Conservation (phyloP, 805 yeast genomes). For the Metschnikowia arizonensis region DNA sequence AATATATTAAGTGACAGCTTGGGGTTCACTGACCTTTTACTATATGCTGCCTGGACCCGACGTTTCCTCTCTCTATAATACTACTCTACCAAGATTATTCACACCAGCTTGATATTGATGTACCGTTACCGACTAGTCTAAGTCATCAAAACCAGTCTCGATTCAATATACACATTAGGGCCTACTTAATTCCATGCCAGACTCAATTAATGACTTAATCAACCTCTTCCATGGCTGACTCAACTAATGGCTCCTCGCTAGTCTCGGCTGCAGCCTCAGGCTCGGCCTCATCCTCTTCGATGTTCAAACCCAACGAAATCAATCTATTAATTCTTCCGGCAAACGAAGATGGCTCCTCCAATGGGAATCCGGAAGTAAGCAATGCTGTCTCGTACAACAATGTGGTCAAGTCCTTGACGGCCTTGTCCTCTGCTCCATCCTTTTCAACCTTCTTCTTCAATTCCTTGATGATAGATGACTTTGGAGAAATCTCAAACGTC, state of each 20-base stretch:
- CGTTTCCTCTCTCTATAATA: no score
- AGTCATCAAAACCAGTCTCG: no score
- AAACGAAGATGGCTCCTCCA: conserved; percentile 97
- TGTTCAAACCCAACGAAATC: conserved; percentile 96
- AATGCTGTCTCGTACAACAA: conserved; percentile 96
- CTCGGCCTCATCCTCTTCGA: conserved; percentile 77
- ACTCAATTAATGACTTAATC: no score
- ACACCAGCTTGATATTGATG: no score
- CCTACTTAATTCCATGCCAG: no score
- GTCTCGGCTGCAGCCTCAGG: conserved; percentile 46
- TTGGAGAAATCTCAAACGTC: conserved; percentile 98
- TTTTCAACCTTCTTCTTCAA: conserved; percentile 94
- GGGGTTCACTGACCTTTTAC: no score
- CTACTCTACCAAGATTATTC: no score
- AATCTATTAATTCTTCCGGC: conserved; percentile 98
- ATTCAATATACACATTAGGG: no score
- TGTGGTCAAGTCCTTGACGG: conserved; percentile 95
- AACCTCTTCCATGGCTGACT: conserved; percentile 95
- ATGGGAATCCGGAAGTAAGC: conserved; percentile 96
- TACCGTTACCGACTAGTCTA: no score
- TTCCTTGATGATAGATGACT: conserved; percentile 91
- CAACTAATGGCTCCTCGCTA: conserved; percentile 47
- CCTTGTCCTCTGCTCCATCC: conserved; percentile 97
- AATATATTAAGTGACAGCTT: no score
- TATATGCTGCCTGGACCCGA: no score